These are phyloP conservation scores for Volvox carteri DNA, from an alignment of 163 green algal genomes.

Conservation along the genomic window DNA sequence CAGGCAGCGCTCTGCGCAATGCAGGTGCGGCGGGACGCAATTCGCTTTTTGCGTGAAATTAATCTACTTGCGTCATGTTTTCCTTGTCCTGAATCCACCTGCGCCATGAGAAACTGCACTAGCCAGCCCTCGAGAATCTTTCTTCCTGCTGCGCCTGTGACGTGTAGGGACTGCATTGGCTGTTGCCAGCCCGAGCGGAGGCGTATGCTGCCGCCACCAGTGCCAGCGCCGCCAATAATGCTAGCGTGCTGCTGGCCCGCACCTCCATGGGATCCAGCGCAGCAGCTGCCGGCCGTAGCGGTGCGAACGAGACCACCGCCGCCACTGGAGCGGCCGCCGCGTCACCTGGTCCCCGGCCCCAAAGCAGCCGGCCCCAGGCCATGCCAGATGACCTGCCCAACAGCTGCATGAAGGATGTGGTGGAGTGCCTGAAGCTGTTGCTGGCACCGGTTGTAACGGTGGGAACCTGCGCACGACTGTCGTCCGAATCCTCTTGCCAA, in stretches of 20 bases:
- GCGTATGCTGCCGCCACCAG: slow-evolving; percentile 20
- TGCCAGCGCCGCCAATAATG: not conserved
- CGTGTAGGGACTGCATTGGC: slow-evolving; percentile 45
- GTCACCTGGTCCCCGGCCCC: not conserved
- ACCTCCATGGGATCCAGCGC: not conserved
- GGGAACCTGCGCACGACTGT: too few species aligned
- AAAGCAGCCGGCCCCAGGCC: not conserved
- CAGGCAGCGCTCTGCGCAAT: slow-evolving; percentile 38
- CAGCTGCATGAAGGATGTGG: slow-evolving; percentile 35
- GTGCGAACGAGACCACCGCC: too few species aligned
- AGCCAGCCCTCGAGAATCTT: too few species aligned
- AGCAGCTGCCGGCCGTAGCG: not conserved
- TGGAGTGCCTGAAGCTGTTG: slow-evolving; percentile 11
- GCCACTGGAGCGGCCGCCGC: too few species aligned
- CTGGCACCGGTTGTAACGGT: slow-evolving; percentile 31
- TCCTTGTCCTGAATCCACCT: too few species aligned
- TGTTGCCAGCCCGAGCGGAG: slow-evolving; percentile 22
- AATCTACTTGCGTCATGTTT: too few species aligned
- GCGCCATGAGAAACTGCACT: too few species aligned
- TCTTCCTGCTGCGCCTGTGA: not conserved
- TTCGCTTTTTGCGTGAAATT: too few species aligned
- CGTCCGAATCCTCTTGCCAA: too few species aligned
- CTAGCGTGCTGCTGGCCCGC: not conserved
- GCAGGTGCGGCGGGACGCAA: too few species aligned
- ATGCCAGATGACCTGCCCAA: slow-evolving; percentile 8